Conservation (phyloP, 2,329 filamentous ascomycete genomes). For the Emergomyces pasteurianus region DNA sequence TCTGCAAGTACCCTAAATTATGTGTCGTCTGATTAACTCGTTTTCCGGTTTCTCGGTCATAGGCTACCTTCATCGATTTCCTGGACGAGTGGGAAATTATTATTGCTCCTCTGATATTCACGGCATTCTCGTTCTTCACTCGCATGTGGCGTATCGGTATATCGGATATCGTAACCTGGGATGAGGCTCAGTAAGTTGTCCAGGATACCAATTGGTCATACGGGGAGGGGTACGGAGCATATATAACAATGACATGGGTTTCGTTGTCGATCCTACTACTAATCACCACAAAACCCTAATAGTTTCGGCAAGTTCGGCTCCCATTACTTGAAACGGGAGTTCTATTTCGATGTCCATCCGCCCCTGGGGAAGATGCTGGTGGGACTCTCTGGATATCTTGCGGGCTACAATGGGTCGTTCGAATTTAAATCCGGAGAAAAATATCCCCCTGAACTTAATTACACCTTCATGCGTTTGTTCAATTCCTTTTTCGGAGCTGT, state of each 20-base stretch:
- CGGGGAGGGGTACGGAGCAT: neutral
- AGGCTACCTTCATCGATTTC: slow-evolving; percentile 21
- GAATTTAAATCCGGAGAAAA: slow-evolving; percentile 98
- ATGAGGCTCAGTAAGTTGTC: slow-evolving; percentile 56
- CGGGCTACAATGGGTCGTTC: slow-evolving; percentile 97
- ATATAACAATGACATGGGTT: neutral
- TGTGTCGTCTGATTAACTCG: neutral
- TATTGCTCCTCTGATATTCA: slow-evolving; percentile 53
- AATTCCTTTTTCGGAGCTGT: slow-evolving; percentile 89
- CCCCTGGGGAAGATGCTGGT: slow-evolving; percentile 98
- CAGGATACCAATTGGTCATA: neutral
- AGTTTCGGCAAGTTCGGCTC: slow-evolving; percentile 76
- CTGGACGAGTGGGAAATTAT: slow-evolving; percentile 50
- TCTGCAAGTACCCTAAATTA: neutral
- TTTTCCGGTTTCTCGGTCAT: slow-evolving; percentile 1
- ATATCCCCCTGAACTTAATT: slow-evolving; percentile 88
- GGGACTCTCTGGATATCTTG: slow-evolving; percentile 87
- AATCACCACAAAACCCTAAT: slow-evolving; percentile 2
- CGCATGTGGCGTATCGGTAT: slow-evolving; percentile 56
- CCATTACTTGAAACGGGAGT: slow-evolving; percentile 97
- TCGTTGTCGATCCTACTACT: neutral
- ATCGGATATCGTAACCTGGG: slow-evolving; percentile 63
- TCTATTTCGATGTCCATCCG: slow-evolving; percentile 97
- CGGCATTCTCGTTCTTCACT: slow-evolving; percentile 51
- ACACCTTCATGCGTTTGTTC: slow-evolving; percentile 97